Evolutionary conservation across 495 filamentous ascomycete genomes (phyloP).

Genomic region (Letharia lupina): DNA sequence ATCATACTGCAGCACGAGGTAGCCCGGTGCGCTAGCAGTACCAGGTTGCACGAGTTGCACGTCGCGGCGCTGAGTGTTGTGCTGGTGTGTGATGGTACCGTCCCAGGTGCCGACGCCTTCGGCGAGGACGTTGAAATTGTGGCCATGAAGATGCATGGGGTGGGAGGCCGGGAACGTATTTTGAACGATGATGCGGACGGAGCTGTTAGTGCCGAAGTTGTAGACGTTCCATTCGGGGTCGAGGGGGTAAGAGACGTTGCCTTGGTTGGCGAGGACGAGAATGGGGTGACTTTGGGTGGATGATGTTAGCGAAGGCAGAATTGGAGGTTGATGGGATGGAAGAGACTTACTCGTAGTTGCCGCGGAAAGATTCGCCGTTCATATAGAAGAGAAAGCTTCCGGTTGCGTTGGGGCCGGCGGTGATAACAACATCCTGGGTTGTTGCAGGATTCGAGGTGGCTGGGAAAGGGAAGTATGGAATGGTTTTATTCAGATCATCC

Average conservation of each 20-base stretch:
- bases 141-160: conserved; percentile 40
- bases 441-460: conserved; percentile 40
- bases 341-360: conserved; percentile 46
- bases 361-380: conserved; percentile 46
- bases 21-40: conserved; percentile 31
- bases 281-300: conserved; percentile 32
- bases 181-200: conserved; percentile 48
- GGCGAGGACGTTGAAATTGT: conserved; percentile 35
- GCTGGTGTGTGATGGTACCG: conserved; percentile 25
- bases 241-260: conserved; percentile 40
- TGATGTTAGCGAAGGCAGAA: neutral
- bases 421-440: conserved; percentile 45
- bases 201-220: conserved; percentile 46
- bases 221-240: conserved; percentile 46
- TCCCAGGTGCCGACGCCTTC: conserved; percentile 30
- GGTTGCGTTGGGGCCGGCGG: conserved; percentile 41
- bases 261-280: conserved; percentile 44
- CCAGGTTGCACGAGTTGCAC: conserved; percentile 45
- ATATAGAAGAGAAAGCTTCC: conserved; percentile 47
- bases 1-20: conserved; percentile 23
- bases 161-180: conserved; percentile 36
- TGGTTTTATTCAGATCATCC: conserved; percentile 41
- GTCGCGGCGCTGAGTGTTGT: conserved; percentile 50
- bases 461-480: conserved; percentile 46
- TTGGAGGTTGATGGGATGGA: too few relatives aligned